Percentiles rank a stretch among this genome's conserved stretches.
These are phyloP conservation scores for Ceratocystis cacaofunesta DNA, from an alignment of 2,329 filamentous ascomycete genomes.

Conservation along the genomic window DNA sequence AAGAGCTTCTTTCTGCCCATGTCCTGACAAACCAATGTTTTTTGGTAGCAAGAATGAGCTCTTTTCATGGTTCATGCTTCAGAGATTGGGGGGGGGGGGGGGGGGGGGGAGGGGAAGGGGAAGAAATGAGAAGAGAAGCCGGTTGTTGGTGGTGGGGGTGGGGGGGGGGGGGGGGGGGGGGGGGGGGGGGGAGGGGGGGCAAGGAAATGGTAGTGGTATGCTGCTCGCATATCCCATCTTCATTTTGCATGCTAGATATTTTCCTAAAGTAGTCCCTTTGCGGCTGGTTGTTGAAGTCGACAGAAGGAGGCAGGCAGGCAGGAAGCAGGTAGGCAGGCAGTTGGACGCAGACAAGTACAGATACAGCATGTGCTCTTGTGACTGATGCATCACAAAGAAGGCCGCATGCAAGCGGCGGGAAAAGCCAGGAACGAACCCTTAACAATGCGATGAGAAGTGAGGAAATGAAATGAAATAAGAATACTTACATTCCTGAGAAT, in stretches of 20 bases:
- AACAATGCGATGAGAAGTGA: too few species aligned
- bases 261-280: background rate
- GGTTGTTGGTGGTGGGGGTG: too few species aligned
- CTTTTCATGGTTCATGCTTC: background rate
- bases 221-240: background rate
- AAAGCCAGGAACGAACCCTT: background rate
- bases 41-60: background rate
- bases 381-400: background rate
- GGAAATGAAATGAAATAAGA: conserved; percentile 15
- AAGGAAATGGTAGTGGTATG: too few species aligned
- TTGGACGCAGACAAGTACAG: background rate
- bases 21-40: background rate
- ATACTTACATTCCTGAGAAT: conserved; percentile 47
- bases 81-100: background rate
- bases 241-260: background rate
- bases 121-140: too few species aligned
- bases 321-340: background rate
- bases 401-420: background rate
- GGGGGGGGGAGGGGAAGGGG: too few species aligned
- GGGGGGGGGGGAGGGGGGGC: too few species aligned
- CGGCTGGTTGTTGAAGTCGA: background rate
- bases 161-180: background rate
- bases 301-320: background rate
- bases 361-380: background rate
- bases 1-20: background rate